Base-by-base conservation (phyloP, 371 early-diverging fungal genomes). In the Mucor plumbeus region DNA sequence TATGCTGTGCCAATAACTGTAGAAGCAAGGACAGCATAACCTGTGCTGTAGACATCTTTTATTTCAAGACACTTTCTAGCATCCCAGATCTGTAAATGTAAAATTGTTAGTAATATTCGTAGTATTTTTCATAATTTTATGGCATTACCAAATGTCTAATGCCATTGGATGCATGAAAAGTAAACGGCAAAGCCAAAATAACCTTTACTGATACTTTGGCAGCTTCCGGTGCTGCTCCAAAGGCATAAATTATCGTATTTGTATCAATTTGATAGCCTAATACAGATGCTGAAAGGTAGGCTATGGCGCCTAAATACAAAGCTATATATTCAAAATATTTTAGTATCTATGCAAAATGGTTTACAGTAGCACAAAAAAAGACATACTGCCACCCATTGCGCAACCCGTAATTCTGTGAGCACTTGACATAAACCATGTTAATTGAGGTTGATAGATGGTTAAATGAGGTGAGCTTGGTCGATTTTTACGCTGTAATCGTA, bases 371-470 rank as follows among this genome's bases (percentile, higher is more conserved):
- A 26, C 26, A 26, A 26, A 26, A 26, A 26, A 26, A 26, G 26
- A 26, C 26, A 26, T 83, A 87, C 91, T 78, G 21, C 77, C 87
- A 63, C 83, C 91, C 15, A 94, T 58, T 31, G 77, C 85, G 59
- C 79, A 87, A 11, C 93, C 94, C 11, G 94, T 91, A 59, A 88
- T 41, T 71, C 96, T 89, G 74, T 92, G 87, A 63, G 76, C 64
- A 33, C 70, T 71, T 1, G 94, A 94, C 74, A 91, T 68, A 65
- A 78, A 70, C 91, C 88, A 91, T 15, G 94, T 89, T 65, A 94
- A 69, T 73, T 92, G 92, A 54, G 90, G 92, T 80, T 92, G 84
- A 83, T 94, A 95, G 76, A 94, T 94, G 59, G 80, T 73, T 63
- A 94, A 68, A 64, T 92, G 90, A 33, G 93, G 94, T 38, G 89